These are phyloP conservation scores for Diaporthe sp. DNA, from an alignment of 2,329 filamentous ascomycete species.

Conservation along the genomic window DNA sequence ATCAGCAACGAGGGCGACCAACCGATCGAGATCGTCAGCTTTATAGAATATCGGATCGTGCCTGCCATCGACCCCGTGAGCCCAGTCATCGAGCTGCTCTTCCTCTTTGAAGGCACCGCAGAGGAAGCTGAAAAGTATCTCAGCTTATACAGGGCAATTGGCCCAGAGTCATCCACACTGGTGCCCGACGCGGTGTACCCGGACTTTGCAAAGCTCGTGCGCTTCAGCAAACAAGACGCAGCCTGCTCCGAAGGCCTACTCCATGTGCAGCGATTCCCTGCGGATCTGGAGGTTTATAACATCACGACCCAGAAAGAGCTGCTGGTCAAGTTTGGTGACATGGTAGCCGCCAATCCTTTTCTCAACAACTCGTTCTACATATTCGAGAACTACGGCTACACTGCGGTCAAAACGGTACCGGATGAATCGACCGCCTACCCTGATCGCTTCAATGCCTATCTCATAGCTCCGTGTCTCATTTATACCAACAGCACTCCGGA, in stretches of 20 bases:
- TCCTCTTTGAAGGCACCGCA: not conserved
- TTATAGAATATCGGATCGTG: constrained; percentile 43
- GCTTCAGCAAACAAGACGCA: constrained; percentile 48
- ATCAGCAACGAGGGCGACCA: constrained; percentile 9
- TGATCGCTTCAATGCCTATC: constrained; percentile 39
- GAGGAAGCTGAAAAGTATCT: constrained; percentile 38
- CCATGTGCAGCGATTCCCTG: constrained; percentile 10
- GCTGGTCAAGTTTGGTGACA: not conserved
- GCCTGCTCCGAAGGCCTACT: constrained; percentile 45
- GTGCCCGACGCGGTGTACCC: constrained; percentile 3
- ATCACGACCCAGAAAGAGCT: constrained; percentile 48
- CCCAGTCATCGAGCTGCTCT: not conserved
- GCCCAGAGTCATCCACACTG: not conserved
- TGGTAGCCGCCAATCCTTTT: constrained; percentile 5
- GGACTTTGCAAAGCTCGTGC: constrained; percentile 41
- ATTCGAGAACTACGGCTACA: constrained; percentile 45
- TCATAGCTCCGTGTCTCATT: constrained; percentile 55
- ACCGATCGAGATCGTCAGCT: constrained; percentile 11
- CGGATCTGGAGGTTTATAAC: constrained; percentile 46
- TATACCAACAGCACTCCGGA: constrained; percentile 53
- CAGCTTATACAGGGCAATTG: not conserved
- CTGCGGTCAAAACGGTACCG: not conserved
- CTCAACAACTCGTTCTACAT: constrained; percentile 50
- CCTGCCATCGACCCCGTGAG: not conserved
- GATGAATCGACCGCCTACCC: constrained; percentile 5